Evolutionary conservation across 2,329 filamentous ascomycete species (phyloP).

Genomic region (Zasmidium citrigriseum): DNA sequence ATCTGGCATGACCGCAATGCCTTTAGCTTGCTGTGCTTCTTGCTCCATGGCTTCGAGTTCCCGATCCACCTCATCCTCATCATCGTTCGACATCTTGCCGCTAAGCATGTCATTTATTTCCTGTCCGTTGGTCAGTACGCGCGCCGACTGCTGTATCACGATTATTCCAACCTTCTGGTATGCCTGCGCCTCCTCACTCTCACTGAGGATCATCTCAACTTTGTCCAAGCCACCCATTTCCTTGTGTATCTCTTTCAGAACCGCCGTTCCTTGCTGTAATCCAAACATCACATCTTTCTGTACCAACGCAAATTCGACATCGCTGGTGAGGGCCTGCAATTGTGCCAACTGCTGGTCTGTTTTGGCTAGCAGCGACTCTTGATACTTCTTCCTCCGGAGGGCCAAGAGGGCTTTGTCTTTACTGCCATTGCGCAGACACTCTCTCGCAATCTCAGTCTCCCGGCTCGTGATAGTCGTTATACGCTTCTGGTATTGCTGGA

Average conservation of each 20-base stretch:
- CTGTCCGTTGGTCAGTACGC: constrained; percentile 46
- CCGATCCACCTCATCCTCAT: constrained; percentile 97
- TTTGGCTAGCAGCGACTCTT: constrained; percentile 83
- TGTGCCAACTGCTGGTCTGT: constrained; percentile 94
- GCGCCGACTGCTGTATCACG: neutral
- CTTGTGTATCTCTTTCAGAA: constrained; percentile 85
- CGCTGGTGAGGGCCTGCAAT: constrained; percentile 82
- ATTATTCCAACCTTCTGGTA: constrained; percentile 73
- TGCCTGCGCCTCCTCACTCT: constrained; percentile 83
- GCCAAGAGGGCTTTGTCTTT: constrained; percentile 82
- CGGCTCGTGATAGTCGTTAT: constrained; percentile 82
- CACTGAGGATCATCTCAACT: constrained; percentile 93
- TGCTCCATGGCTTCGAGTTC: constrained; percentile 81
- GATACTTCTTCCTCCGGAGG: constrained; percentile 93
- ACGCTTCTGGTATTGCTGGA: constrained; percentile 92
- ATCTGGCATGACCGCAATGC: constrained; percentile 38
- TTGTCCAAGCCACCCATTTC: constrained; percentile 96
- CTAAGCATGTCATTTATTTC: constrained; percentile 91
- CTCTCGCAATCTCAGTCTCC: constrained; percentile 81
- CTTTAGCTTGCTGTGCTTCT: constrained; percentile 50
- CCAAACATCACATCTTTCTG: constrained; percentile 96
- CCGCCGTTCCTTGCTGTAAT: constrained; percentile 84
- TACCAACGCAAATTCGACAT: constrained; percentile 92
- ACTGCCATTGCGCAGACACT: constrained; percentile 79
- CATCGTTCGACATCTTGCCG: constrained; percentile 84